A percentile compares a stretch with the other conserved stretches of the same genome.
Evolutionary conservation across 2,329 filamentous ascomycete genomes (phyloP).

Genomic region (Nothophoma quercina): DNA sequence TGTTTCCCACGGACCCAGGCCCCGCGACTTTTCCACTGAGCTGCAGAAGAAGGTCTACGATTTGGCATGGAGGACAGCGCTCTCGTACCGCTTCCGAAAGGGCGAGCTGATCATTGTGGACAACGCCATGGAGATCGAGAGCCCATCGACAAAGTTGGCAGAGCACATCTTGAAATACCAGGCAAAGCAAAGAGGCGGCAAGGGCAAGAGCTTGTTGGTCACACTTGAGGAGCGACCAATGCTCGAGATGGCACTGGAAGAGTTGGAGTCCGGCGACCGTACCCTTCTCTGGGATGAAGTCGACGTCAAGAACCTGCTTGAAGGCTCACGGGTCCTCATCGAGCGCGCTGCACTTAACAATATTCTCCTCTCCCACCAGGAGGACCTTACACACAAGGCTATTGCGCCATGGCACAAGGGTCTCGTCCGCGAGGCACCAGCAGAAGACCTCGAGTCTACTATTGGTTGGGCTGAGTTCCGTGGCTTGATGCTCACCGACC

Average conservation of each 20-base stretch:
- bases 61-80: constrained; percentile 90
- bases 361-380: constrained; percentile 63
- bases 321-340: constrained; percentile 83
- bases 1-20: constrained; percentile 88
- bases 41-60: constrained; percentile 93
- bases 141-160: constrained; percentile 69
- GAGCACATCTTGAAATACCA: constrained; percentile 74
- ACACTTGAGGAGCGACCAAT: constrained; percentile 50
- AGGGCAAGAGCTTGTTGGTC: constrained; percentile 41
- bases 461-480: constrained; percentile 41
- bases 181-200: constrained; percentile 53
- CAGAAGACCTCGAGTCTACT: constrained; percentile 32
- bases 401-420: constrained; percentile 33
- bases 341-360: constrained; percentile 80
- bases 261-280: constrained; percentile 72
- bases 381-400: constrained; percentile 37
- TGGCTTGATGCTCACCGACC: constrained; percentile 25
- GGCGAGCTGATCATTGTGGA: constrained; percentile 89
- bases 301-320: constrained; percentile 93
- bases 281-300: constrained; percentile 78
- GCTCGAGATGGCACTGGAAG: constrained; percentile 71
- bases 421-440: constrained; percentile 25
- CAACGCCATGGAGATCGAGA: constrained; percentile 74
- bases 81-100: constrained; percentile 87
- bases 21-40: constrained; percentile 85